Evolutionary conservation across 495 filamentous ascomycete genomes (phyloP).

Genomic region (Rhypophila decipiens): DNA sequence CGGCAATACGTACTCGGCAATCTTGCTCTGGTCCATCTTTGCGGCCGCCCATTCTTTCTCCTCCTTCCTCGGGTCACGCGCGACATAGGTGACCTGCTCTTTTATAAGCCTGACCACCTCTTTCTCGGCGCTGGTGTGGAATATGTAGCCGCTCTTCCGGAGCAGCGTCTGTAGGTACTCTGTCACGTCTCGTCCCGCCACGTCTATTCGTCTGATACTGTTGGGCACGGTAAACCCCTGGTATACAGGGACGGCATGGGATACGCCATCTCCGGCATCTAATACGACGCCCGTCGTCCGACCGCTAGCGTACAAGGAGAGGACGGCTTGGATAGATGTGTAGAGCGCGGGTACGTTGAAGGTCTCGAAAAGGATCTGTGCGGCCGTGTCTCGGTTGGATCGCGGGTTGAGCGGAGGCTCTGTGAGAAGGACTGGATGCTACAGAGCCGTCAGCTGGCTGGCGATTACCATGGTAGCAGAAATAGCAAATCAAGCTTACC

Average conservation of each 20-base stretch:
- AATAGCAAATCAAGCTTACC: conserved; percentile 41
- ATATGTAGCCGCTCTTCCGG: conserved; percentile 85
- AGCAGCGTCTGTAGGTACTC: conserved; percentile 90
- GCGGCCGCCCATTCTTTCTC: conserved; percentile 88
- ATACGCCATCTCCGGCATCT: conserved; percentile 93
- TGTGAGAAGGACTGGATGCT: conserved; percentile 94
- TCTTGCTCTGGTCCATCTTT: conserved; percentile 58
- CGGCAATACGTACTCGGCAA: conserved; percentile 79
- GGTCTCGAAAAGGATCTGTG: conserved; percentile 97
- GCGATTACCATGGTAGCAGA: neutral
- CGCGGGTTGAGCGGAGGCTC: conserved; percentile 96
- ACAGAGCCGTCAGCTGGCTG: conserved; percentile 6
- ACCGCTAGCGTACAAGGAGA: conserved; percentile 93
- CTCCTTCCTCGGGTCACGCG: conserved; percentile 82
- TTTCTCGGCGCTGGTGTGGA: conserved; percentile 97
- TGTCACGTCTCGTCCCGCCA: conserved; percentile 96
- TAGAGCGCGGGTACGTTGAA: conserved; percentile 97
- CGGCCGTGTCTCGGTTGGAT: conserved; percentile 91
- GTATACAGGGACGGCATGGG: conserved; percentile 95
- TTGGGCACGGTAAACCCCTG: conserved; percentile 96
- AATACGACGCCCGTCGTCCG: conserved; percentile 95
- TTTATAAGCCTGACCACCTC: conserved; percentile 96
- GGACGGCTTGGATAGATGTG: conserved; percentile 92
- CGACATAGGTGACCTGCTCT: conserved; percentile 89
- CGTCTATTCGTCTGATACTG: conserved; percentile 91